Base-by-base conservation (phyloP, 768 basidiomycete species). In the Bullera alba region DNA sequence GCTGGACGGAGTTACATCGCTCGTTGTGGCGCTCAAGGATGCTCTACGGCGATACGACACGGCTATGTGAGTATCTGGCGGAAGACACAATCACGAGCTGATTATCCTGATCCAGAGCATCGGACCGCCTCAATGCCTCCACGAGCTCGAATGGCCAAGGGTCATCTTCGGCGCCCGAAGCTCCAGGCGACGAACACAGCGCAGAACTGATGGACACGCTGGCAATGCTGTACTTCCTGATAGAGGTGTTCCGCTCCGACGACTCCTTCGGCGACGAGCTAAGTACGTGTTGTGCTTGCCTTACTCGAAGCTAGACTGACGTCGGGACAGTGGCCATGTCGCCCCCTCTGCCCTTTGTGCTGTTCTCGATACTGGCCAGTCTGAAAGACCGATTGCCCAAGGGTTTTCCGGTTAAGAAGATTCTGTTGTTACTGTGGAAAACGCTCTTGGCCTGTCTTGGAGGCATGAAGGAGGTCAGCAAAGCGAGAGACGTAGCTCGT, bases 371-470 rank as follows among this genome's bases (percentile, higher is more conserved):
- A 41, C 84, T 96, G n/a, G 84, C 89, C 21, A 83, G 84, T 35
- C 76, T 96, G 35, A 83, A 88, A 58, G 93, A 97, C 70, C 89
- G 90, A 75, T 86, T 85, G 65, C 86, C 89, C 2, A 91, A 87
- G 66, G 88, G 88, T 4, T 99, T 95, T 73, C 95, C 95, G 0
- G 86, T 95, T 61, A 99, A 97, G 76, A 96, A 96, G 80, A 81
- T 96, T 2, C 79, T 99, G 12, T 80, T 97, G 15, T 80, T 99
- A 0, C 76, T 95, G 7, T 99, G 95, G 95, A 99, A 97, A 70
- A 82, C 87, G 0, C 74, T 97, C 34, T 76, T 99, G 39, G 83
- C 88, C 28, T 95, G 89, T 70, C 85, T 90, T 63, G 95, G 95
- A 35, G 95, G 95, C 5, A 79, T 93, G 54, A 83, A 85, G 51